Conservation (phyloP, 371 early-diverging fungal species). For the Rhizopus microsporus region DNA sequence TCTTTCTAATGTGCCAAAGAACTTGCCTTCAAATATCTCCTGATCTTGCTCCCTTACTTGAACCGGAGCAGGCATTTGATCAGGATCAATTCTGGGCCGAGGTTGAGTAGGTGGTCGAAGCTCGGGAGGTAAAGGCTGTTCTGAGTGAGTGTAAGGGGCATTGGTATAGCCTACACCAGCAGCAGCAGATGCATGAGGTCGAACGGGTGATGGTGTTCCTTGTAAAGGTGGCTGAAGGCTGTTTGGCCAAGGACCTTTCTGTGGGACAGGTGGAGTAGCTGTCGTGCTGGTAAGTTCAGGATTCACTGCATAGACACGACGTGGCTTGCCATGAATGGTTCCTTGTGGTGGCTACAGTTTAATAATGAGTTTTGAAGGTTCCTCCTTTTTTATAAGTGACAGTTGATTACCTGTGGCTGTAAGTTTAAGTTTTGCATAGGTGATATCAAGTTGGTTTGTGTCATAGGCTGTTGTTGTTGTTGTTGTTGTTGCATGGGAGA, state of each 20-base stretch:
- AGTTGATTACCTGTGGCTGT: conserved; percentile 6
- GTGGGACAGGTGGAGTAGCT: conserved; percentile 3
- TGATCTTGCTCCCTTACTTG: conserved; percentile 88
- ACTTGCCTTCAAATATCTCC: conserved; percentile 60
- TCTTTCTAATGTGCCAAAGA: conserved; percentile 75
- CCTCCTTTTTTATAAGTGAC: background rate
- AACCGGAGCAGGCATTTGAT: conserved; percentile 93
- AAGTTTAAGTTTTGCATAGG: conserved; percentile 42
- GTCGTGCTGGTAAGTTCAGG: conserved; percentile 26
- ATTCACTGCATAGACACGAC: conserved; percentile 44
- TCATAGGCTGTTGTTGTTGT: no score
- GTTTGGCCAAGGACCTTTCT: conserved; percentile 19
- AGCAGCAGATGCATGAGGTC: conserved; percentile 25
- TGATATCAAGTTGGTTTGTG: conserved; percentile 15
- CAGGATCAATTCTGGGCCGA: conserved; percentile 85
- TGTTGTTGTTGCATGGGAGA: conserved; percentile 5
- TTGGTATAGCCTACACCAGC: conserved; percentile 42
- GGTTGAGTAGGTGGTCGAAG: conserved; percentile 50
- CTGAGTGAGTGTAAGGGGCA: conserved; percentile 34
- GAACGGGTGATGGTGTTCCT: conserved; percentile 7
- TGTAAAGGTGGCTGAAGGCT: conserved; percentile 4
- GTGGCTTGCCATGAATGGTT: conserved; percentile 21
- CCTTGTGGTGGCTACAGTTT: conserved; percentile 1
- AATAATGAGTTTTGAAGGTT: background rate
- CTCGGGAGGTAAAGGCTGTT: conserved; percentile 42